Evolutionary conservation across 2,329 filamentous ascomycete species (phyloP), one percentile per base, ranked within the genome.

Genomic region (Geosmithia putterillii): DNA sequence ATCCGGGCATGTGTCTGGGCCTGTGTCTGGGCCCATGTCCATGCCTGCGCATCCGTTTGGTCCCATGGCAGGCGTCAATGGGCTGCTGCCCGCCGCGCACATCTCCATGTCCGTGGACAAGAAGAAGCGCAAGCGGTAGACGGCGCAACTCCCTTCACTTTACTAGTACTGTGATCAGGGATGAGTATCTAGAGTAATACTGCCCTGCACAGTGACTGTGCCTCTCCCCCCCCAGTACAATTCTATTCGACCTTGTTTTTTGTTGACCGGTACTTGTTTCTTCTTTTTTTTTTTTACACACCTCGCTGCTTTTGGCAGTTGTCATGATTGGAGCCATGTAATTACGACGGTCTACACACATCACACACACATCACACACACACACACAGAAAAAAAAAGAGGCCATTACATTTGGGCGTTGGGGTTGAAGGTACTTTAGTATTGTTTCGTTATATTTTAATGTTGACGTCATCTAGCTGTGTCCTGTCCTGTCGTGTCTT

Each of bases 41-140:
- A 57, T 58, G 19, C 54, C 61, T 15, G 52, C 59, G 28, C 6
- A n/a, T n/a, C n/a, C n/a, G n/a, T n/a, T n/a, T n/a, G n/a, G n/a
- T n/a, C n/a, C 10, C 5, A 6, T 32, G 28, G 28, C 28, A 22
- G 19, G 17, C 6, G 19, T 15, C 42, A 38, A n/a, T 32, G 22
- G 20, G 7, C 59, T 70, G 38, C 57, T 69, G 36, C 65, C 65
- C 9, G 63, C 67, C 4, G 63, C 68, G 2, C 65, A 69, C 18
- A 65, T 71, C 20, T 51, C 53, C 34, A 51, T 55, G 50, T 46
- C 56, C n/a, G 46, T 52, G 14, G 74, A 78, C 53, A 79, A 79
- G 58, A 79, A 78, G 65, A 79, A 79, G 64, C 71, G 75, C 47
- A 79, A 79, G 65, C 66, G 75, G 63, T 79, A 67, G 50, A n/a